Base-by-base conservation (phyloP, 441 rosid species). In the Croton laevigatus region DNA sequence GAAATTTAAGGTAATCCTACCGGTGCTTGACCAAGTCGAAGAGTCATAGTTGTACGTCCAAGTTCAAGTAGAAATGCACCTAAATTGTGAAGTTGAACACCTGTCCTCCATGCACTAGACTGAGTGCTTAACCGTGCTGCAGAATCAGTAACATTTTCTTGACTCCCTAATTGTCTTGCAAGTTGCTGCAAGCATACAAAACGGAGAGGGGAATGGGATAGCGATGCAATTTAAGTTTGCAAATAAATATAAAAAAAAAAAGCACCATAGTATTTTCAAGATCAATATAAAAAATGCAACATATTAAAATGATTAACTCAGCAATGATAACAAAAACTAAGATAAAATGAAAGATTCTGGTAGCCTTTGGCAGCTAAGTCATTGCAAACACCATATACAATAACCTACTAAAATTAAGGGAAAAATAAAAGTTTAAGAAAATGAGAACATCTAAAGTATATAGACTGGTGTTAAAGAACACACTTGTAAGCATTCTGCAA, bases 1-100 rank as follows among this genome's bases (percentile, higher is more conserved):
- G 40, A 65, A 70, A 72, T 52, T 42, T 40, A 58, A 44, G 54
- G 71, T 52, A 52, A 60, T 78, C 87, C 57, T 80, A 90, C 93
- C 74, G 87, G 86, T 51, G 87, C 73, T 85, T 84, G 88, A 80
- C 96, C 93, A 59, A 90, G 82, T 73, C 93, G 85, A 71, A 85
- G 17, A 42, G 91, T 88, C 96, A 85, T 90, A 58, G 79, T 85
- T 72, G 96, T 82, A 42, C 93, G 91, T 72, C 96, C 96, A 60
- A 90, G 91, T 77, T 90, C 96, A 68, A 90, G 96, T 32, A 90
- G 79, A 83, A 84, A 82, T 42, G 91, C 88, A 70, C 93, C 96
- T 65, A 90, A 78, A 80, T 80, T 86, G 65, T 85, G 83, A 63
- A 88, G 71, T 68, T 83, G 78, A 78, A 72, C 42, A 57, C 90